Evolutionary conservation across 495 filamentous ascomycete species (phyloP), one percentile per base, ranked within the genome.

Genomic region (Lasiosphaeria hispida): DNA sequence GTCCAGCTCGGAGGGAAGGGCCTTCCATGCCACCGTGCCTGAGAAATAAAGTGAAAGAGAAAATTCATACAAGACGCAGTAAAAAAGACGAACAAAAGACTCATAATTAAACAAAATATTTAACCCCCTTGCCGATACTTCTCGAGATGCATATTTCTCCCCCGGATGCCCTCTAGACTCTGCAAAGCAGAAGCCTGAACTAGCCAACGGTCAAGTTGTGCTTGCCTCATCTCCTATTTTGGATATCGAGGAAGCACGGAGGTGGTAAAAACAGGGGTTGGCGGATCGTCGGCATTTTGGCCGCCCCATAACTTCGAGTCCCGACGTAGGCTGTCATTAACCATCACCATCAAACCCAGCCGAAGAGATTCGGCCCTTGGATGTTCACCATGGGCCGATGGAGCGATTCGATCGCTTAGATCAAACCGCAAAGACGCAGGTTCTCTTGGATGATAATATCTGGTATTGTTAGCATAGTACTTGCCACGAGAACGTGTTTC

Each of bases 401-500:
- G 23, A 30, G 23, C 23, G 7, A 30, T 13, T 19, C 9, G 33
- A 11, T 30, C n/a, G 49, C 72, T 77, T 88, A 98, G 83, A 98
- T 97, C 72, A 98, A 83, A 84, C 94, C 94, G 76, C 94, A 97
- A 66, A 95, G 82, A 72, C 95, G 89, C 59, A 98, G 87, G 80
- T 98, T 98, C 77, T 97, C 95, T 85, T 98, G 94, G 73, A 98
- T 98, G 77, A 98, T 98, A 75, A 98, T 98, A 77, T 98, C 94
- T 97, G 58, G 2, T 10, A 10, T 45, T 17, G 61, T 76, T 72
- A 80, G 70, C 57, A 58, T 15, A 23, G 42, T 41, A 40, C 35
- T 47, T n/a, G 13, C 15, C 10, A 56, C 41, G 7, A 45, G 48
- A 41, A 19, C 39, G 9, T 9, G 2, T 8, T 18, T 7, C 30